A percentile compares a stretch with the other conserved stretches of the same genome.
Conservation (phyloP, 176 grass and related monocot genomes). For the Thalia dealbata region DNA sequence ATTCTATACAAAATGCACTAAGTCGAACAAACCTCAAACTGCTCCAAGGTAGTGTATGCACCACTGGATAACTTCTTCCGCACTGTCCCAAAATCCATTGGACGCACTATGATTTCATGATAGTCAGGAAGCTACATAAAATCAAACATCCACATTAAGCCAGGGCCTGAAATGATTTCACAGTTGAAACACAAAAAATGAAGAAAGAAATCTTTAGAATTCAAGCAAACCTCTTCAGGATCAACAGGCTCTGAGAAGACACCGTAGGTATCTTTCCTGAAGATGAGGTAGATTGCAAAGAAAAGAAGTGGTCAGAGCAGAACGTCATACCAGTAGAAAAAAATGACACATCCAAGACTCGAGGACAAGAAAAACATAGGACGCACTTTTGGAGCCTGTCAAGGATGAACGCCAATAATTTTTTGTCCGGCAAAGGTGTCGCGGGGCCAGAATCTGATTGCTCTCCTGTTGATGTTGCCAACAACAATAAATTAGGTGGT, state of each 20-base stretch:
- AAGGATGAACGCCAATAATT: slow-evolving; percentile 35
- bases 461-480: slow-evolving; percentile 20
- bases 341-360: slow-evolving; percentile 1
- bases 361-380: slow-evolving; percentile 8
- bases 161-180: neutral
- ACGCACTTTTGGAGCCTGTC: slow-evolving; percentile 54
- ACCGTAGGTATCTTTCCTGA: slow-evolving; percentile 36
- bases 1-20: neutral
- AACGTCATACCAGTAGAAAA: neutral
- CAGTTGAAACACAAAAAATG: neutral
- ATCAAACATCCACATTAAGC: neutral
- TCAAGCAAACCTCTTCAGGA: slow-evolving; percentile 28
- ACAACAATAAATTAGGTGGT: slow-evolving; percentile 20
- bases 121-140: slow-evolving; percentile 40
- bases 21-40: slow-evolving; percentile 41
- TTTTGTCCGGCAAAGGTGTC: slow-evolving; percentile 36
- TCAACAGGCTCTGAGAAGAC: slow-evolving; percentile 47
- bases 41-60: slow-evolving; percentile 30
- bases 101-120: slow-evolving; percentile 35
- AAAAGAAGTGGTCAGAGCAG: neutral
- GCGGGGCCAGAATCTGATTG: slow-evolving; percentile 23
- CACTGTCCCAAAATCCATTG: slow-evolving; percentile 43
- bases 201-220: neutral
- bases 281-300: neutral
- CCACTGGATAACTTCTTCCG: slow-evolving; percentile 25